phyloP scores from a whole-genome alignment of 2,329 filamentous ascomycete species.

The Aureobasidium sp. region DNA sequence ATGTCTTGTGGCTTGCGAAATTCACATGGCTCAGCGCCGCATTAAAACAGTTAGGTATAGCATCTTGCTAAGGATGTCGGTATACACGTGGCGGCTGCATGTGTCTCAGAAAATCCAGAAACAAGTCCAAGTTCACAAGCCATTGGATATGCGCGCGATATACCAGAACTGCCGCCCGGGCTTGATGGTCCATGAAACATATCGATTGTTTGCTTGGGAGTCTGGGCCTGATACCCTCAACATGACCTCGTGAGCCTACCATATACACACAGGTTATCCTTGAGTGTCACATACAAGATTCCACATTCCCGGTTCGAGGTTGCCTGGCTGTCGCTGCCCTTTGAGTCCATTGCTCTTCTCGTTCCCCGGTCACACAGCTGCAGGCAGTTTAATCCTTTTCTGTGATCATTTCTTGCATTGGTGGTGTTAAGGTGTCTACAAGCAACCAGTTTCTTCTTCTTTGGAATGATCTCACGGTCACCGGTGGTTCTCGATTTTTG shows the following conservation, averaged over 20 bases:
- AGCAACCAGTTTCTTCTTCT: not conserved
- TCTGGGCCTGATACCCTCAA: not conserved
- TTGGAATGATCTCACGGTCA: not conserved
- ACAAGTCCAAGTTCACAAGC: not conserved
- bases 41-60: not conserved
- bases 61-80: not conserved
- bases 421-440: not conserved
- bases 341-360: not conserved
- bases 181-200: constrained; percentile 1
- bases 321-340: not conserved
- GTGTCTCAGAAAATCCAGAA: not conserved
- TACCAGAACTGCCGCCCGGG: not conserved
- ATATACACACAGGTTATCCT: not conserved
- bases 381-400: constrained; percentile 11
- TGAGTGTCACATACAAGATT: not conserved
- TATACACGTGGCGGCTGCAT: not conserved
- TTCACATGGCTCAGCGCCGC: not conserved
- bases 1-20: not conserved
- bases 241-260: not conserved
- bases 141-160: not conserved
- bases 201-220: constrained; percentile 3
- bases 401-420: constrained; percentile 2
- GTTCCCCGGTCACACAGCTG: constrained; percentile 11
- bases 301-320: not conserved
- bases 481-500: not conserved